These are phyloP conservation scores for Raphanus hybrid DNA, from an alignment of 441 rosid genomes.

Conservation along the genomic window DNA sequence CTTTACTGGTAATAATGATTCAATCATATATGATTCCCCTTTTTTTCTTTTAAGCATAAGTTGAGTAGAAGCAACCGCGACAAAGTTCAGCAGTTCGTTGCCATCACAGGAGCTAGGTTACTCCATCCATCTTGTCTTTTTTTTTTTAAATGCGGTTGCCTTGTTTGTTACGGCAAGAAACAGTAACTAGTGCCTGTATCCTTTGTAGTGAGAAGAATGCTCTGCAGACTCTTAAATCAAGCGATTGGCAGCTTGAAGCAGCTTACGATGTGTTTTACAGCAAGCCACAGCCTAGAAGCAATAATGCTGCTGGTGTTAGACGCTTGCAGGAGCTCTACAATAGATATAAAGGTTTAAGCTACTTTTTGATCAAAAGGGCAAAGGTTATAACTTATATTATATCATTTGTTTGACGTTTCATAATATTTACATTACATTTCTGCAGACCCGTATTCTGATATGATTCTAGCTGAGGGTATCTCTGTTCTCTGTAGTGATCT, in stretches of 20 bases:
- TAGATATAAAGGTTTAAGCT: constrained; percentile 82
- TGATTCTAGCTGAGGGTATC: constrained; percentile 88
- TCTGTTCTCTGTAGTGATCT: constrained; percentile 89
- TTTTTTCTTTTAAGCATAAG: constrained; percentile 70
- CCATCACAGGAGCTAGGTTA: constrained; percentile 89
- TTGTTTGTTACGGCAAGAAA: too few species aligned
- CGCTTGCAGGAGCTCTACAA: constrained; percentile 92
- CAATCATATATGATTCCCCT: constrained; percentile 11
- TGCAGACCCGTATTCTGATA: constrained; percentile 82
- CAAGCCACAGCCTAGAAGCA: constrained; percentile 76
- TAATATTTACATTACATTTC: constrained; percentile 1
- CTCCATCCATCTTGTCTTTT: constrained; percentile 3
- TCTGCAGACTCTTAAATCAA: constrained; percentile 80
- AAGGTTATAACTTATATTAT: too few species aligned
- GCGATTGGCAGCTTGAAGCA: constrained; percentile 93
- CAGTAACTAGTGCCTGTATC: too few species aligned
- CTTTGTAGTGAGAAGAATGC: constrained; percentile 73
- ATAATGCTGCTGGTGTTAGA: constrained; percentile 59
- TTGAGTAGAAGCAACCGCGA: constrained; percentile 84
- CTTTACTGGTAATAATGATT: neutral
- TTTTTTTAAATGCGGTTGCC: too few species aligned
- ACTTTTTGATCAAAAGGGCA: neutral
- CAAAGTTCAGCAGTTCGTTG: constrained; percentile 86
- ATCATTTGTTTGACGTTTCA: constrained; percentile 5
- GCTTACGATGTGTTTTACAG: constrained; percentile 91